A percentile compares a stretch with the other conserved stretches of the same genome.
These are phyloP conservation scores for Neonectria sp. DNA, from an alignment of 2,329 filamentous ascomycete species.

Conservation along the genomic window DNA sequence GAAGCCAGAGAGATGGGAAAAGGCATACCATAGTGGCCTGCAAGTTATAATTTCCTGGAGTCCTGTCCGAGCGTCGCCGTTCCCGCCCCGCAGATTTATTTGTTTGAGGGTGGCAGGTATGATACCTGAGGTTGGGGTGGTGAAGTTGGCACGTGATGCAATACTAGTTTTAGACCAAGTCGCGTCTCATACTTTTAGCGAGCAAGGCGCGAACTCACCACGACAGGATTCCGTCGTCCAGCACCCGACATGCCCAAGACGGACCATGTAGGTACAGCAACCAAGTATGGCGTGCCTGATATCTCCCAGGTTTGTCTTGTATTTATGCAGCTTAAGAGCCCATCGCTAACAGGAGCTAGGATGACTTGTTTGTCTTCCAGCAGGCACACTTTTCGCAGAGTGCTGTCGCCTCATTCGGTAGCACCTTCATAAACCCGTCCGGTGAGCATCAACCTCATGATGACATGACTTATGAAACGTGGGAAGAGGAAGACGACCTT, in stretches of 20 bases:
- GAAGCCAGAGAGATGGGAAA: not conserved
- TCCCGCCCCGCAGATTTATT: not conserved
- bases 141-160: constrained; percentile 42
- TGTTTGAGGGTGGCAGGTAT: not conserved
- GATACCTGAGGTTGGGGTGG: constrained; percentile 19
- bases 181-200: constrained; percentile 22
- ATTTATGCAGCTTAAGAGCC: not conserved
- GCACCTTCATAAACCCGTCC: constrained; percentile 60
- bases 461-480: constrained; percentile 51
- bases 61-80: not conserved
- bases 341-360: constrained; percentile 58
- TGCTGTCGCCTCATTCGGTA: constrained; percentile 62
- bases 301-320: constrained; percentile 46
- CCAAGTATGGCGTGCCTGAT: constrained; percentile 38
- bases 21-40: not conserved
- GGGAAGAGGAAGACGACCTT: constrained; percentile 75
- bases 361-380: constrained; percentile 73
- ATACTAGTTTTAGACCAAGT: constrained; percentile 25
- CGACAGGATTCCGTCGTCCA: constrained; percentile 21
- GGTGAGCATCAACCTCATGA: constrained; percentile 44
- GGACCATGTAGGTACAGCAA: constrained; percentile 31
- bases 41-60: not conserved
- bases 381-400: constrained; percentile 70
- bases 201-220: not conserved
- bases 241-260: constrained; percentile 41